Base-by-base conservation (phyloP, 2,329 filamentous ascomycete species). In the Penicillium sp. region DNA sequence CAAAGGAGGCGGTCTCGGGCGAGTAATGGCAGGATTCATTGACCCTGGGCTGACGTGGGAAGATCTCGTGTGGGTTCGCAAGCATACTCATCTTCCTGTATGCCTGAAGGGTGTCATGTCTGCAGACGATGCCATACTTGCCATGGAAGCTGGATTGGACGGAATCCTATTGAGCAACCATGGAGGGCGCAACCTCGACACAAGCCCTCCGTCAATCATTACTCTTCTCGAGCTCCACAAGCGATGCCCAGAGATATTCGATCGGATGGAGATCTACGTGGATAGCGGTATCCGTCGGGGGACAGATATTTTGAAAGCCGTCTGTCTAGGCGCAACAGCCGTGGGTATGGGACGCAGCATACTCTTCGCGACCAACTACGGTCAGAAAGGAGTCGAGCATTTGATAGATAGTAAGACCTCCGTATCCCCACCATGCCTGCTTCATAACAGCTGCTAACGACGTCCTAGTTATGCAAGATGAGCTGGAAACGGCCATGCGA, bases 121-220 rank as follows among this genome's bases (percentile, higher is more conserved):
- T 44, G 84, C 83, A 0, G 83, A 84, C 26, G 85, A 88, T 68
- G 85, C 85, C 0, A 76, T 78, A 15, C 68, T 79, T 41, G 85
- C 85, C 0, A 78, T 83, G 58, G 73, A 82, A 52, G 73, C 78
- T 59, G 84, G 84, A 0, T 76, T 84, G 56, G 80, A 86, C 59
- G 85, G 85, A 3, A 84, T 88, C 53, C 72, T 86, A 62, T 67
- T 88, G 31, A 85, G 82, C 63, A 88, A 88, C 64, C 86, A 88
- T 60, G 86, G 86, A 23, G 86, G 86, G 3, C 76, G 86, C 30
- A 83, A 84, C 1, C 75, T 86, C 1, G 85, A 87, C 58, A 84
- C 82, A 26, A 78, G 74, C 49, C 83, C 71, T 21, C 81, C 84
- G 1, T 80, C 80, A 0, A 81, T 86, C 9, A 74, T 85, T 26